Base-by-base conservation (phyloP, 257 asterid genomes). In the Paraleonurus japonicus region DNA sequence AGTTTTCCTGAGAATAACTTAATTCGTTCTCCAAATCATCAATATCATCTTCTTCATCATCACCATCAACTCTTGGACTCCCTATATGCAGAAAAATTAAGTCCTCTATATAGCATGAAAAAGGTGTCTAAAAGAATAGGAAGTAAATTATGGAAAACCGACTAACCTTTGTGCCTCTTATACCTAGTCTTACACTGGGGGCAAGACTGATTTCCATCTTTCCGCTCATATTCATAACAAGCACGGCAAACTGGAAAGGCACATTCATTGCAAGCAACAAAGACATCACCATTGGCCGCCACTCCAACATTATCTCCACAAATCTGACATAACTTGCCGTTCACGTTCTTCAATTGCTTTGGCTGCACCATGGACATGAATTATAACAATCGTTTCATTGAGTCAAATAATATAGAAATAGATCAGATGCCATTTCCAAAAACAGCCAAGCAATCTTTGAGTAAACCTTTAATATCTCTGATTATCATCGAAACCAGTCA, bases 251-350 rank as follows among this genome's bases (percentile, higher is more conserved):
- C 96, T 8, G 98, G 98, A 78, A 90, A 90, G 30, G 92, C 97
- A 67, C 98, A 92, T 78, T 92, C 98, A 45, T 92, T 87, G 82
- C 98, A 92, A 78, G 97, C 97, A 76, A 93, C 92, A 76, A 93
- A 93, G 10, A 84, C 71, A 60, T 93, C 96, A 19, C 97, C 98
- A 74, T n/a, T 81, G 30, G 78, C 82, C 47, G 81, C 80, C 57
- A 85, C 70, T 60, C 96, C 97, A 72, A 93, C 95, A 27, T 83
- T 78, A 70, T 90, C 96, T 45, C 94, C 96, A 82, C 97, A 90
- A 71, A 93, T 93, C 87, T 90, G 97, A 73, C 98, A 93, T 63
- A 87, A 80, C 84, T 89, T 97, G 32, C 89, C 94, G 70, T 84
- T 86, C 80, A 84, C 43, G 72, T 85, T 55, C 80, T 85, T 87